Evolutionary conservation across 768 basidiomycete genomes (phyloP).

Genomic region (Amanita rimosa): DNA sequence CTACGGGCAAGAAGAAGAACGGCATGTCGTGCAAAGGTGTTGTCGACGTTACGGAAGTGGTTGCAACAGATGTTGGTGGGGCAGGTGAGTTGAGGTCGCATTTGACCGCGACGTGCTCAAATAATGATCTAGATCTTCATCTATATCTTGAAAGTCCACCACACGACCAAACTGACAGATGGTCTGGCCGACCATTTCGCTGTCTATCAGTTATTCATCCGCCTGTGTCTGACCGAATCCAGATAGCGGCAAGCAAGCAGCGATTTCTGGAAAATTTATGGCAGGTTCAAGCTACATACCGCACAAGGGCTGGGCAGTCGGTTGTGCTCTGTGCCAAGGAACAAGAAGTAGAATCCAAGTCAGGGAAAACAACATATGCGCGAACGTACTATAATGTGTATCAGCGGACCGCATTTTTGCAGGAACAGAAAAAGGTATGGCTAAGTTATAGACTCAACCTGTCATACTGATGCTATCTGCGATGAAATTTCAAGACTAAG

Average conservation of each 20-base stretch:
- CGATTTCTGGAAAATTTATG: conserved; percentile 86
- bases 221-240: conserved; percentile 56
- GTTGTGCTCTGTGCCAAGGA: conserved; percentile 64
- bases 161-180: conserved; percentile 71
- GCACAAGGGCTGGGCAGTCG: conserved; percentile 63
- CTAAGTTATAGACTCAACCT: not conserved
- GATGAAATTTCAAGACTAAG: conserved; percentile 48
- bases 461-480: conserved; percentile 4
- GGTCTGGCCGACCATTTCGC: conserved; percentile 82
- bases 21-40: conserved; percentile 80
- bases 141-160: conserved; percentile 79
- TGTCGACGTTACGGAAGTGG: conserved; percentile 75
- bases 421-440: conserved; percentile 68
- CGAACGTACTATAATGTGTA: conserved; percentile 88
- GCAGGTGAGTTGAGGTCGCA: conserved; percentile 38
- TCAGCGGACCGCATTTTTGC: conserved; percentile 67
- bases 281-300: conserved; percentile 74
- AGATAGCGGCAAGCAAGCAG: conserved; percentile 57
- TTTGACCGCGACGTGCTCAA: conserved; percentile 13
- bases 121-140: conserved; percentile 54
- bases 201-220: conserved; percentile 70
- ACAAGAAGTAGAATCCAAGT: conserved; percentile 60
- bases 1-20: conserved; percentile 60
- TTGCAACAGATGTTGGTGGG: conserved; percentile 76
- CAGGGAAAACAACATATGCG: conserved; percentile 52